phyloP scores from a whole-genome alignment of 257 asterid genomes.

The Primulina huaijiensis region DNA sequence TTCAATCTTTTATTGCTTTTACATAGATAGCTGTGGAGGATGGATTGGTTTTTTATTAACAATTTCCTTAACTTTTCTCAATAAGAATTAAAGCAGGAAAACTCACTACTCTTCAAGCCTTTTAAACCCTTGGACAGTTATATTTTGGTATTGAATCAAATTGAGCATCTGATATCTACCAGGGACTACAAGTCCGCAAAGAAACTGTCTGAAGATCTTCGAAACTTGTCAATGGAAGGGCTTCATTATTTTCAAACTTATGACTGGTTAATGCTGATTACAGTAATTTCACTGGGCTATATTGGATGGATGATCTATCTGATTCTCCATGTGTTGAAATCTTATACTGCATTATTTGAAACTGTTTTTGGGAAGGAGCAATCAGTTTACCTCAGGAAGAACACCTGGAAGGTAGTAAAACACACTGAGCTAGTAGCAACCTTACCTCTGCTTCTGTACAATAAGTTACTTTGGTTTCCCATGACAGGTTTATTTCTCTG shows the following conservation, averaged over 20 bases:
- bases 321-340: constrained; percentile 73
- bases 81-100: constrained; percentile 66
- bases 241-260: constrained; percentile 93
- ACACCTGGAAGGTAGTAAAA: constrained; percentile 54
- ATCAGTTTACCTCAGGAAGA: constrained; percentile 38
- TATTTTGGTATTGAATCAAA: constrained; percentile 46
- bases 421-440: constrained; percentile 3
- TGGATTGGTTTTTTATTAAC: constrained; percentile 6
- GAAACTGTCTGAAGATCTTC: constrained; percentile 65
- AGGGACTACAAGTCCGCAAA: constrained; percentile 66
- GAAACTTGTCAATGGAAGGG: constrained; percentile 82
- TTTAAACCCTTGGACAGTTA: constrained; percentile 69
- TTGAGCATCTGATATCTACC: constrained; percentile 57
- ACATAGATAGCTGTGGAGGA: constrained; percentile 7
- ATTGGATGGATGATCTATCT: constrained; percentile 95
- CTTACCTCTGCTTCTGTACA: constrained; percentile 24
- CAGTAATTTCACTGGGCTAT: constrained; percentile 83
- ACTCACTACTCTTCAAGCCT: constrained; percentile 72
- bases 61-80: constrained; percentile 50
- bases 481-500: constrained; percentile 64
- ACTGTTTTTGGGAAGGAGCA: constrained; percentile 42
- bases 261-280: constrained; percentile 96
- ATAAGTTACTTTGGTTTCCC: constrained; percentile 15
- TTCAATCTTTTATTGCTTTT: constrained; percentile 3
- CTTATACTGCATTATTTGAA: constrained; percentile 67